Evolutionary conservation across 768 basidiomycete genomes (phyloP), one percentile per base, ranked within the genome.

Genomic region (Lactarius hatsudake): DNA sequence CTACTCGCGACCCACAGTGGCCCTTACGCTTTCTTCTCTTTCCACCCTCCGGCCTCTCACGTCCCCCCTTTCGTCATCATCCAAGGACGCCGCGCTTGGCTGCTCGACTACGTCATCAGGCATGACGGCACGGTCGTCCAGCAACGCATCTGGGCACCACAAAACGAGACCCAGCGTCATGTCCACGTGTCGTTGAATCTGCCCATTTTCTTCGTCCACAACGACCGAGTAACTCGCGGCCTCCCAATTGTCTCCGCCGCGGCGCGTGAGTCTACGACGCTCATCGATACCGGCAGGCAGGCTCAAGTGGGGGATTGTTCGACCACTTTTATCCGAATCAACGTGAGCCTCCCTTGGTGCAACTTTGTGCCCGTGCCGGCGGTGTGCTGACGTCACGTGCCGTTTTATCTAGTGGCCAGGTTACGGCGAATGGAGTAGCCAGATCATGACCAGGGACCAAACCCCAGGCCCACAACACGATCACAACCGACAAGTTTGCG

Each of bases 381-480:
- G 30, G 30, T 6, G 18, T 36, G 38, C 43, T 56, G 34, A 61
- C 23, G 17, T 26, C 26, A 53, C 13, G 26, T 12, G 23, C 5
- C 45, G 45, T 48, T 13, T 61, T 30, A 10, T 26, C 5, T 28
- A 64, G 62, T 63, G 61, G 66, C 61, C 57, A 0, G 61, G 61
- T 23, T 67, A 63, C 30, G 18, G 9, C 4, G 55, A 57, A 3
- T 67, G 66, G 66, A 26, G 8, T 26, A 38, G 45, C 34, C 62
- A 63, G 28, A 65, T 61, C 8, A 65, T 65, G 64, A 65, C 54
- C 12, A 65, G 4, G 20, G 64, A 65, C 42, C 64, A 65, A 8
- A 65, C 59, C 17, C 20, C 59, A n/a, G 3, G 51, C 36, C 0
- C 64, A 34, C 53, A 65, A 36, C 23, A 61, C 53, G 30, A 61